Evolutionary conservation across 805 yeast species (phyloP), one percentile per base, ranked within the genome.

Genomic region (Ogataea pini): DNA sequence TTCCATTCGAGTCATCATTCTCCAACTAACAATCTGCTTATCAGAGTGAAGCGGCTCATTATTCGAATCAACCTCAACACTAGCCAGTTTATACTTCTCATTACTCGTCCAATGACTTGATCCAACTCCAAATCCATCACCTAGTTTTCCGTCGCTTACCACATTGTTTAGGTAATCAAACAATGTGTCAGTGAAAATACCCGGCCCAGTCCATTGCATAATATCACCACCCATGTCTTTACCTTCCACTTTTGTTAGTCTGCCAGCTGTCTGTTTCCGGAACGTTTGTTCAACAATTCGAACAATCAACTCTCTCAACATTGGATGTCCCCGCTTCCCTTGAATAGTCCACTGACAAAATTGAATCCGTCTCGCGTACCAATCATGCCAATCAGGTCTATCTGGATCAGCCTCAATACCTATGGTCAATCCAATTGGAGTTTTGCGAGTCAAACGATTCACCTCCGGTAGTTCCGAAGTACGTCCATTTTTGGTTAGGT

Each of bases 401-500:
- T 92, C 97, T 0, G 98, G 97, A 59, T 92, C 99, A 1, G 97
- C 97, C 65, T 94, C 99, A 36, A 92, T 88, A 0, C 98, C 98
- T 7, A 92, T 79, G 2, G 85, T 83, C 18, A 92, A 72, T 0
- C 98, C 98, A 2, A 89, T 78, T n/a, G 63, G 61, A 1, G 63
- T 56, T 14, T 28, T 50, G 37, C 58, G 44, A 13, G 37, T 64
- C 63, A 47, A 61, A 64, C 32, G 65, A 60, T 57, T 50, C 25
- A 53, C 46, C 12, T 10, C 42, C 1, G 57, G 50, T 14, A 50
- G 18, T 13, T 46, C 42, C 12, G 37, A 13, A 22, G 39, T 37
- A 10, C 48, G 42, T 5, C 32, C 34, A 12, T 45, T 12, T 19
- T 48, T 38, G 17, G 33, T n/a, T 29, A 48, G 18, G 29, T 36